Base-by-base conservation (phyloP, 768 basidiomycete genomes). In the Clitopilus hobsonii region DNA sequence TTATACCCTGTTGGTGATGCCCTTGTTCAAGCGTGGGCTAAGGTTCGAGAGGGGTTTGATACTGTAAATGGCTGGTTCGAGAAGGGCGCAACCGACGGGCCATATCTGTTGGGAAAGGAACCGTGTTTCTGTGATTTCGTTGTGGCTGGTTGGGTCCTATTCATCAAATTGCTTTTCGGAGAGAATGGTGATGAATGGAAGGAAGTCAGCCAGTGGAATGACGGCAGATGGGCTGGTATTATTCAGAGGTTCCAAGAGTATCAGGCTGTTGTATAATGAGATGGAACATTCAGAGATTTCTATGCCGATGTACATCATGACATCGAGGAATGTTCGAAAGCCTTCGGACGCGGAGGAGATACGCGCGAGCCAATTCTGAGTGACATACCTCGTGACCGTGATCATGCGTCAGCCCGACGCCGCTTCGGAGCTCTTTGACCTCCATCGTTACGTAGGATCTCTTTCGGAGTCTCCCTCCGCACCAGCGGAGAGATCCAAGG, bases 91-190 rank as follows among this genome's bases (percentile, higher is more conserved):
- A 48, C 23, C 8, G 64, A 59, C 5, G 63, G 61, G 1, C 59
- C 59, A 13, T 68, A 55, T 29, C 51, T 74, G 27, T 51, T 66
- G 22, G 72, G 71, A 1, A 60, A 65, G 11, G 55, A 32, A 7
- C 50, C 63, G 20, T 60, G 63, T 1, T 74, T 65, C 49, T 64
- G 66, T 3, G 73, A 76, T 57, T 59, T 74, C 16, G 56, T 59
- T 10, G 47, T 70, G 11, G 71, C 58, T 7, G 56, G 54, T 16
- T 60, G 59, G 50, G 36, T 73, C 5, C 49, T 61, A 2, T 69
- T 64, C 66, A 52, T 63, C 5, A 66, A 55, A 38, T 27, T 52
- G 6, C 23, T 67, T 1, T 59, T 63, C 25, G 64, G 66, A 1
- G 57, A 56, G 29, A 64, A 69, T 27, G 66, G 67, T 22, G 51